A percentile compares a stretch with the other conserved stretches of the same genome.
Conservation (phyloP, 2,329 filamentous ascomycete species). For the Aspergillus brasiliensis region DNA sequence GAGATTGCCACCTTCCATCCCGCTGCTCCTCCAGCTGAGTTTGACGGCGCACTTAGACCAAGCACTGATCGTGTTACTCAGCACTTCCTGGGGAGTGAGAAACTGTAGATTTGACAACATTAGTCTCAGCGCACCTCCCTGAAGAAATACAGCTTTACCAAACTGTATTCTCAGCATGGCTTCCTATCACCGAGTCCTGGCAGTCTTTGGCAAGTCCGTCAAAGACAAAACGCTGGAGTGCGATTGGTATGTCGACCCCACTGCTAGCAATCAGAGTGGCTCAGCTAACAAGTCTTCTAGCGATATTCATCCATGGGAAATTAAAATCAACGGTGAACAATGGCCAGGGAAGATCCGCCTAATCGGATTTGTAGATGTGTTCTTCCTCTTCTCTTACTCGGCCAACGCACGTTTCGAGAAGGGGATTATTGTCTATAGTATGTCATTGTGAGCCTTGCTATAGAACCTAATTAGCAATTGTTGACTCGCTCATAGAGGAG, state of each 20-base stretch:
- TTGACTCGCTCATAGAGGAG: constrained; percentile 7
- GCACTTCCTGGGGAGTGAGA: not conserved
- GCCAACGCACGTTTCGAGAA: constrained; percentile 15
- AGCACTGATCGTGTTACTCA: too few relatives aligned
- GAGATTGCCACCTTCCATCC: too few relatives aligned
- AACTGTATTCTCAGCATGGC: constrained; percentile 1
- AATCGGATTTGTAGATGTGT: constrained; percentile 16
- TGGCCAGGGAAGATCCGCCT: constrained; percentile 17
- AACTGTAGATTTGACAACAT: not conserved
- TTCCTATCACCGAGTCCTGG: constrained; percentile 15
- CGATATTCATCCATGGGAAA: constrained; percentile 18
- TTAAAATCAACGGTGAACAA: constrained; percentile 13
- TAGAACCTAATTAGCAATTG: not conserved
- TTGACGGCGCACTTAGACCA: not conserved
- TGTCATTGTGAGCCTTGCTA: not conserved
- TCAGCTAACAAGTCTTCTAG: not conserved
- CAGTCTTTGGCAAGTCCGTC: constrained; percentile 12
- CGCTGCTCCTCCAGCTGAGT: not conserved
- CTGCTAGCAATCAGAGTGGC: not conserved
- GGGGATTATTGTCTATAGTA: constrained; percentile 17
- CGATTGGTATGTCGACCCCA: constrained; percentile 8
- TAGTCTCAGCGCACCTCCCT: not conserved
- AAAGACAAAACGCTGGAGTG: constrained; percentile 15
- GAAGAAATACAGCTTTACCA: not conserved
- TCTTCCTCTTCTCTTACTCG: constrained; percentile 18